phyloP scores from a whole-genome alignment of 1,284 basidiomycete genomes.

The Cutaneotrichosporon dermatis region DNA sequence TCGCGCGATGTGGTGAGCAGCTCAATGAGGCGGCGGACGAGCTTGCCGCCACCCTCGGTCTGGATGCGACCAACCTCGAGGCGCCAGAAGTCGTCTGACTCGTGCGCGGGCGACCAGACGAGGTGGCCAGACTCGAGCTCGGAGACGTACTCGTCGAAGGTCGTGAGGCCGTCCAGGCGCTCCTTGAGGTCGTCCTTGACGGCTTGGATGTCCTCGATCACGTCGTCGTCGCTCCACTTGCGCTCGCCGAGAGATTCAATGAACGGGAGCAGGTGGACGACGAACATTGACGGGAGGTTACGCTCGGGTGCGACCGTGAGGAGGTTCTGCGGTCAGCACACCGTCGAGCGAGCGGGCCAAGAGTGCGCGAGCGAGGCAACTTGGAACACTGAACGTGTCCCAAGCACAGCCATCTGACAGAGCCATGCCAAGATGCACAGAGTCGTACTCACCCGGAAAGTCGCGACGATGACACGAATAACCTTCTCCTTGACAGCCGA shows the following conservation, averaged over 20 bases:
- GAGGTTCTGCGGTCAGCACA: constrained; percentile 62
- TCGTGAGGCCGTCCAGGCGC: constrained; percentile 74
- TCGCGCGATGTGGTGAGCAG: constrained; percentile 68
- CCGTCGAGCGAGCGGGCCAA: neutral
- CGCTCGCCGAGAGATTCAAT: constrained; percentile 74
- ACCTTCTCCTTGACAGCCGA: constrained; percentile 96
- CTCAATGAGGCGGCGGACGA: constrained; percentile 73
- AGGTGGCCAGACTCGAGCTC: constrained; percentile 86
- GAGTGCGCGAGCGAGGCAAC: neutral
- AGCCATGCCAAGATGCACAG: neutral
- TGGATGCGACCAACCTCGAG: constrained; percentile 87
- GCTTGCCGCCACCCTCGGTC: constrained; percentile 72
- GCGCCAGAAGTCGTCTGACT: constrained; percentile 96
- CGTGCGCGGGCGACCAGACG: constrained; percentile 91
- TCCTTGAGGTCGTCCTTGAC: constrained; percentile 74
- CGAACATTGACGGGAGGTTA: constrained; percentile 89
- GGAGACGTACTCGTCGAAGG: constrained; percentile 91
- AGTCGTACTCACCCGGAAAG: constrained; percentile 63
- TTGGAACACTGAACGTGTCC: no score
- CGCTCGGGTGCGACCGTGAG: constrained; percentile 57
- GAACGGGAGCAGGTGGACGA: constrained; percentile 79
- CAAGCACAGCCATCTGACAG: neutral
- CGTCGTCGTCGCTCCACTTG: constrained; percentile 93
- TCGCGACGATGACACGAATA: constrained; percentile 87
- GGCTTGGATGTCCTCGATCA: constrained; percentile 84